Evolutionary conservation across 2,329 filamentous ascomycete genomes (phyloP).

Genomic region (Aspergillus clavatus): DNA sequence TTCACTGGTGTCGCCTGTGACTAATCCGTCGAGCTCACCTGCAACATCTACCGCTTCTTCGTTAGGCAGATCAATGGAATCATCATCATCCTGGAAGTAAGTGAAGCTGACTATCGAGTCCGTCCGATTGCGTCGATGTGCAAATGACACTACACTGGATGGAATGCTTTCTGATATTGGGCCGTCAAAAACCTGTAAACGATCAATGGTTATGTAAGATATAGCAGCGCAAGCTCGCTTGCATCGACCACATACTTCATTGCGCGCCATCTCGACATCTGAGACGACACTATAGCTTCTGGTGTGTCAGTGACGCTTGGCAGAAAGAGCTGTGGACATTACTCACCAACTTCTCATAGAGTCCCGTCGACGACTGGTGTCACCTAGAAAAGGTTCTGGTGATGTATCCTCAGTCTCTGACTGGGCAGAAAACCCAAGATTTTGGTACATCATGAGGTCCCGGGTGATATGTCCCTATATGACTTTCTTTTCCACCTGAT

Average conservation of each 20-base stretch:
- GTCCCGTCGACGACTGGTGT: conserved; percentile 27
- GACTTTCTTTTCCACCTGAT: too few relatives aligned
- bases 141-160: conserved; percentile 86
- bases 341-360: conserved; percentile 41
- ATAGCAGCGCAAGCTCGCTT: conserved; percentile 3
- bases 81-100: conserved; percentile 72
- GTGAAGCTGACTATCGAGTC: conserved; percentile 86
- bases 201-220: conserved; percentile 7
- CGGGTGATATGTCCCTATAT: too few relatives aligned
- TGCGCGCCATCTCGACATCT: conserved; percentile 97
- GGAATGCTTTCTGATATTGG: conserved; percentile 95
- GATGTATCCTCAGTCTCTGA: conserved; percentile 21
- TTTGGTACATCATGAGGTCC: conserved; percentile 8
- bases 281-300: conserved; percentile 70
- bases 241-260: conserved; percentile 67
- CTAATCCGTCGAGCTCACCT: conserved; percentile 42
- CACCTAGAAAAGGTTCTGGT: conserved; percentile 19
- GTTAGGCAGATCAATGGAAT: conserved; percentile 48
- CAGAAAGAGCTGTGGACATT: conserved; percentile 1
- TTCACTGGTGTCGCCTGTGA: conserved; percentile 38
- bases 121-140: conserved; percentile 72
- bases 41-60: conserved; percentile 45
- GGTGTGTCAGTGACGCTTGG: conserved; percentile 16
- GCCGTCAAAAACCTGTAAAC: conserved; percentile 70
- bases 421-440: conserved; percentile 28